These are phyloP conservation scores for Pseudogymnoascus sp. DNA, from an alignment of 2,329 filamentous ascomycete species.

Conservation along the genomic window DNA sequence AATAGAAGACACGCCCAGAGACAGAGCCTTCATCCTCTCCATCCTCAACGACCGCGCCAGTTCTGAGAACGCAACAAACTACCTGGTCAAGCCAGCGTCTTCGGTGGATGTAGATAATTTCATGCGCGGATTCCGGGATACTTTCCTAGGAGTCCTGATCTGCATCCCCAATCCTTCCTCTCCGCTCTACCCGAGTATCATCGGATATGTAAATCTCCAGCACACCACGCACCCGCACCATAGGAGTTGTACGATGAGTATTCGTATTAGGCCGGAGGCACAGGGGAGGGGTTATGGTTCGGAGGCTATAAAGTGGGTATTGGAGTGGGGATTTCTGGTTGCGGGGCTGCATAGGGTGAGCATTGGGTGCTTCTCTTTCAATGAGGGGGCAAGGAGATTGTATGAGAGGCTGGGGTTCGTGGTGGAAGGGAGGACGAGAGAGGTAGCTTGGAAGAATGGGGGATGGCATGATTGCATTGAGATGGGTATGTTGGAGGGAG, in stretches of 20 bases:
- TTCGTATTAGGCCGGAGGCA: constrained; percentile 25
- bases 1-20: constrained; percentile 27
- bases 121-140: constrained; percentile 7
- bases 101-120: constrained; percentile 8
- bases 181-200: background rate
- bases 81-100: constrained; percentile 26
- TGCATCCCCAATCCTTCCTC: constrained; percentile 24
- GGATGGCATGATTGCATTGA: constrained; percentile 29
- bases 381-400: constrained; percentile 26
- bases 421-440: constrained; percentile 28
- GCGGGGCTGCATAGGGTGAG: constrained; percentile 31
- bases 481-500: constrained; percentile 29
- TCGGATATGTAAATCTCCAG: constrained; percentile 5
- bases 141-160: constrained; percentile 31
- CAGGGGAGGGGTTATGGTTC: constrained; percentile 30
- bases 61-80: constrained; percentile 23
- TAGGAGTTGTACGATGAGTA: constrained; percentile 31
- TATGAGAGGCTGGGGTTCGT: constrained; percentile 31
- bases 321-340: constrained; percentile 29
- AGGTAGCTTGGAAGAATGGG: constrained; percentile 29
- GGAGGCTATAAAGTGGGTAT: constrained; percentile 32
- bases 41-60: constrained; percentile 26
- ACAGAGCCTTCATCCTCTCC: constrained; percentile 25
- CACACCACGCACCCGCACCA: constrained; percentile 28
- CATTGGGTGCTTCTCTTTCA: constrained; percentile 28